Evolutionary conservation across 345 rosid genomes (phyloP), one percentile per base, ranked within the genome.

Genomic region (Hirschfeldia incana): DNA sequence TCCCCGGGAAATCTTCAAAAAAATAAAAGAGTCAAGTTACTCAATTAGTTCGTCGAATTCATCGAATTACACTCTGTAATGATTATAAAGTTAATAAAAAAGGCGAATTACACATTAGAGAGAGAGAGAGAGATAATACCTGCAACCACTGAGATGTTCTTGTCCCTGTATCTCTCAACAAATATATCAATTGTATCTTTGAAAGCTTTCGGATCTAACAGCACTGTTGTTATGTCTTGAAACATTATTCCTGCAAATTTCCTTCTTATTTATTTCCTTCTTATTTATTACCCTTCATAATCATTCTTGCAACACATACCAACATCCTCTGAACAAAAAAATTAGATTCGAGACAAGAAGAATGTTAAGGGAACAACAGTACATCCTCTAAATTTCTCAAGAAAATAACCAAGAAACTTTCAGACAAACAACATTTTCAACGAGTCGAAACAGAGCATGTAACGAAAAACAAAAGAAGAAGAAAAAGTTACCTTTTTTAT

Each of bases 91-190:
- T 1, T 33, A 51, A 69, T 9, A 28, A 30, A 46, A 69, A 61
- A 33, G 6, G 8, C 33, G 65, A 42, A 62, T 10, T 33, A 6
- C 1, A 61, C 63, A 61, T 61, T 12, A 21, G 21, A 21, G 21
- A 21, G 21, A 21, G 21, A 21, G 21, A 21, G 21, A 59, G 71
- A 34, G 30, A 58, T 75, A 33, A 61, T 36, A 96, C 99, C 99
- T 88, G 97, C 97, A 86, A 96, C 98, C 60, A 90, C 98, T 26
- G 98, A 87, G 70, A 96, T 93, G 88, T 88, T 88, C 82, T 85
- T 89, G 76, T 88, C 97, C 77, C 81, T 86, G 88, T 88, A 96
- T 55, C 99, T 83, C 90, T 96, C 98, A 32, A 93, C 94, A 74
- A 96, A 21, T 82, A 96, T 74, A 79, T 93, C 98, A 73, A 96